These are phyloP conservation scores for Posidonia oceanica DNA, from an alignment of 116 monocot species.

Conservation along the genomic window DNA sequence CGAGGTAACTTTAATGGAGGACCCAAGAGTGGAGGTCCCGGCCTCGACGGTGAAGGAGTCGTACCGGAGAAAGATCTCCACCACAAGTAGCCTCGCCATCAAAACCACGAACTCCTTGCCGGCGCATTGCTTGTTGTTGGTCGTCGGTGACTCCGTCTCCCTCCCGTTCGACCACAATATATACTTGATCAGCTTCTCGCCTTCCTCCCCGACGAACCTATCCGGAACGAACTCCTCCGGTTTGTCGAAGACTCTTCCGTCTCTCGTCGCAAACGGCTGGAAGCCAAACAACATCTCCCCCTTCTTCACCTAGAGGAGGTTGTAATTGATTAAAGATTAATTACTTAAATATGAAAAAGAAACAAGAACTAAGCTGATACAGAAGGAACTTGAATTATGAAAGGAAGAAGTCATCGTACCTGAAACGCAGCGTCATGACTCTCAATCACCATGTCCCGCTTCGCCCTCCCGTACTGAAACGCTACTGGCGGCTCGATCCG, in stretches of 20 bases:
- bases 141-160: constrained; percentile 43
- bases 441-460: constrained; percentile 49
- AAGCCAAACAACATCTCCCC: constrained; percentile 76
- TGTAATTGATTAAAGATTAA: too few relatives aligned
- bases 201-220: constrained; percentile 50
- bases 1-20: constrained; percentile 31
- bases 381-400: too few relatives aligned
- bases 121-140: constrained; percentile 69
- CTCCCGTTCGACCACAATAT: constrained; percentile 66
- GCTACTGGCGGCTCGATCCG: constrained; percentile 69
- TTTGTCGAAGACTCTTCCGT: constrained; percentile 41
- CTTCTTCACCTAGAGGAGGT: constrained; percentile 11
- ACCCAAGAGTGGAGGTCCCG: constrained; percentile 27
- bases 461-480: constrained; percentile 55
- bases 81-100: constrained; percentile 42
- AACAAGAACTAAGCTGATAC: not conserved
- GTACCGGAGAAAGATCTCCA: constrained; percentile 53
- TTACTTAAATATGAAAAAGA: not conserved
- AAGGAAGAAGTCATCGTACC: not conserved
- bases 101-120: constrained; percentile 72
- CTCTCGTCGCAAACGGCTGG: constrained; percentile 70
- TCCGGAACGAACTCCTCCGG: constrained; percentile 57
- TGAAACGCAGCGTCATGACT: constrained; percentile 53
- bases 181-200: constrained; percentile 29
- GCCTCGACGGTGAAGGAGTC: constrained; percentile 43